Percentiles rank a stretch among this genome's conserved stretches.
These are phyloP conservation scores for Chlorella vulgaris DNA, from an alignment of 139 green algal species.

Conservation along the genomic window DNA sequence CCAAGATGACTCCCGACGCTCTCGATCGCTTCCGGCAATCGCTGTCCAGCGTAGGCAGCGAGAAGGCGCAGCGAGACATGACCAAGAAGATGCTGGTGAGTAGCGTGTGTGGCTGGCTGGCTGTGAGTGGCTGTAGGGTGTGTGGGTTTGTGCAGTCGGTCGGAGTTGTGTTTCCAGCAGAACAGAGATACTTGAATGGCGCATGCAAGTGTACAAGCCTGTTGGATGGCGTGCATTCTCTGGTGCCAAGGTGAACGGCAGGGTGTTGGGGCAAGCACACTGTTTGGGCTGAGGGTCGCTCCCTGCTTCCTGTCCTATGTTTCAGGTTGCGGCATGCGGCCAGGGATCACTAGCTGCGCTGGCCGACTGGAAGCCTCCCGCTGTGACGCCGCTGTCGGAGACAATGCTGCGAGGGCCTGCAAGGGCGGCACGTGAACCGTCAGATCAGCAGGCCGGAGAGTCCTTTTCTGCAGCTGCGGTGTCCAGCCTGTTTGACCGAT, in stretches of 20 bases:
- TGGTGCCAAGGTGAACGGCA: too few relatives aligned
- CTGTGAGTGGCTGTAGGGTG: neutral
- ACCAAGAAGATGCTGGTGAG: conserved; percentile 70
- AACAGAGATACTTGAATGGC: too few relatives aligned
- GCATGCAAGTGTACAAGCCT: too few relatives aligned
- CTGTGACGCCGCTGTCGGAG: conserved; percentile 43
- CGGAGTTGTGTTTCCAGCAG: too few relatives aligned
- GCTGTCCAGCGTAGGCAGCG: conserved; percentile 27
- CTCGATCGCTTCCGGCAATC: conserved; percentile 1
- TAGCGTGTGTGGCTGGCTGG: neutral
- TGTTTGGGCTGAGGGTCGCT: neutral
- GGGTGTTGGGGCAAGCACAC: too few relatives aligned
- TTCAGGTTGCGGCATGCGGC: conserved; percentile 47
- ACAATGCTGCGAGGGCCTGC: conserved; percentile 23
- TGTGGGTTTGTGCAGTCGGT: neutral
- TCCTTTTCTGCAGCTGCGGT: conserved; percentile 10
- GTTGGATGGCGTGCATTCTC: too few relatives aligned
- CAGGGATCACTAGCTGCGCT: conserved; percentile 44
- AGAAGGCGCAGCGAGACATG: conserved; percentile 75
- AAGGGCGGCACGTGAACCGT: neutral
- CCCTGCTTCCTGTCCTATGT: neutral
- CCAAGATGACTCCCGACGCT: conserved; percentile 14
- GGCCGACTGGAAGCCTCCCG: conserved; percentile 56
- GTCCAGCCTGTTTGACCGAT: conserved; percentile 29
- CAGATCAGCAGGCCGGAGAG: conserved; percentile 27